A percentile compares a stretch with the other conserved stretches of the same genome.
These are phyloP conservation scores for Penicillium freii DNA, from an alignment of 2,329 filamentous ascomycete genomes.

Conservation along the genomic window DNA sequence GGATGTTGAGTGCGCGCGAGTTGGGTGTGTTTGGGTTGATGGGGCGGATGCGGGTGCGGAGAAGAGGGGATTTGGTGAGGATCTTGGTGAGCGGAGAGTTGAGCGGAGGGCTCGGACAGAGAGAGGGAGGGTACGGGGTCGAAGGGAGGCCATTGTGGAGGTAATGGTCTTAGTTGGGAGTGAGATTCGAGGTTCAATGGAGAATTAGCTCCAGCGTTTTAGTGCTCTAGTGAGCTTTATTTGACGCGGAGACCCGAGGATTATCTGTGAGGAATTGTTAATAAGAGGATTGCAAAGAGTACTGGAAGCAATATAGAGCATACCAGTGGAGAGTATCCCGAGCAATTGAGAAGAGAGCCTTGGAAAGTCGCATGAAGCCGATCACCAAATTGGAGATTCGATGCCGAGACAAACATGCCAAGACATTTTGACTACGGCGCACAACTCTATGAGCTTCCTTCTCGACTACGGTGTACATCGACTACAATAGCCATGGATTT, in stretches of 20 bases:
- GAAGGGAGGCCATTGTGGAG: slow-evolving; percentile 16
- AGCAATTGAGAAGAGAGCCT: slow-evolving; percentile 9
- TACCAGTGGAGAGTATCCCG: slow-evolving; percentile 7
- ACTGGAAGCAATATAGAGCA: background rate
- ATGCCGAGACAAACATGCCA: slow-evolving; percentile 20
- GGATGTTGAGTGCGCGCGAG: slow-evolving; percentile 46
- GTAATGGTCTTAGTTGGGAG: background rate
- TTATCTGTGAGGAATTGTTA: background rate
- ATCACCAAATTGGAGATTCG: slow-evolving; percentile 13
- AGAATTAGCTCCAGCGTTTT: background rate
- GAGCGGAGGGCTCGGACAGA: slow-evolving; percentile 12
- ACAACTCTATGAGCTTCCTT: background rate
- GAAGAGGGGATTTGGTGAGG: slow-evolving; percentile 1
- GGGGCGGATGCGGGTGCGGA: background rate
- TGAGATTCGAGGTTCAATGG: background rate
- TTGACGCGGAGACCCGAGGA: background rate
- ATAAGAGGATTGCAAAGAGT: background rate
- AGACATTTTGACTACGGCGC: slow-evolving; percentile 1
- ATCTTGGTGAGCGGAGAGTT: background rate
- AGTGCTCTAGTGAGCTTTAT: slow-evolving; percentile 1
- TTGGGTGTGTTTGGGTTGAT: background rate
- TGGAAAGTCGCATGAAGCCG: slow-evolving; percentile 16
- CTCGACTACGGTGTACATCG: background rate
- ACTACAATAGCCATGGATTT: background rate
- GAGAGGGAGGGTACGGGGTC: slow-evolving; percentile 5